Percentiles rank a stretch among this genome's conserved stretches.
These are phyloP conservation scores for Solanum clarkiae DNA, from an alignment of 257 asterid species.

Conservation along the genomic window DNA sequence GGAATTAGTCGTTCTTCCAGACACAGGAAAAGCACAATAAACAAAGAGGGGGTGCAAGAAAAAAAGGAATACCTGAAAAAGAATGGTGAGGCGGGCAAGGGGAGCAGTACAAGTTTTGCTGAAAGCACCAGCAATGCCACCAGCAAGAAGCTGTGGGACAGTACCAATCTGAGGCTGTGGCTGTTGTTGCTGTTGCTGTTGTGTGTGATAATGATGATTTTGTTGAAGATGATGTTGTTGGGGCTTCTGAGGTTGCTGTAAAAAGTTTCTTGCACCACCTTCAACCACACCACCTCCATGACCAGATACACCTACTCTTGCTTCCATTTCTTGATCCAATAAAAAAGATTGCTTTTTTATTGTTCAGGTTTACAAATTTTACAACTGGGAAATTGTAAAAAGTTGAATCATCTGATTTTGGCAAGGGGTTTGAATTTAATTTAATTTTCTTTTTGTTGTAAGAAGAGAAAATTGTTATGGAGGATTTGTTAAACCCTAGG, in stretches of 20 bases:
- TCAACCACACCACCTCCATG: slow-evolving; percentile 26
- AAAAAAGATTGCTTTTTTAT: background rate
- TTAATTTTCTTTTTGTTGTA: background rate
- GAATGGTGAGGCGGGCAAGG: slow-evolving; percentile 81
- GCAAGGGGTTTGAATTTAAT: background rate
- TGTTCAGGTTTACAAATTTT: background rate
- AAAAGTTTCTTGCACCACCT: slow-evolving; percentile 60
- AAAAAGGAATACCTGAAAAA: slow-evolving; percentile 53
- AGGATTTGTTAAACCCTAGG: background rate
- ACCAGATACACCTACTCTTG: slow-evolving; percentile 51
- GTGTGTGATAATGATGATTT: slow-evolving; percentile 24
- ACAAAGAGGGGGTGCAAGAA: background rate
- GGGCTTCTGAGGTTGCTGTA: slow-evolving; percentile 15
- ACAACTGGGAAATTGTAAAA: background rate
- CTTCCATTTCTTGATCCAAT: slow-evolving; percentile 39
- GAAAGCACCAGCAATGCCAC: slow-evolving; percentile 95
- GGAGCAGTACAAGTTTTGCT: slow-evolving; percentile 97
- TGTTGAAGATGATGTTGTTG: slow-evolving; percentile 22
- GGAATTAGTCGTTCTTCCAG: background rate
- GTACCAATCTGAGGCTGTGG: slow-evolving; percentile 64
- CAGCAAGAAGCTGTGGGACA: slow-evolving; percentile 84
- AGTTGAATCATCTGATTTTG: background rate
- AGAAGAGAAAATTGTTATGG: background rate
- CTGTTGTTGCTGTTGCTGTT: slow-evolving; percentile 20
- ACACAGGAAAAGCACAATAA: background rate